These are phyloP conservation scores for Flaveria bidentis DNA, from an alignment of 129 eudicot genomes.

Conservation along the genomic window DNA sequence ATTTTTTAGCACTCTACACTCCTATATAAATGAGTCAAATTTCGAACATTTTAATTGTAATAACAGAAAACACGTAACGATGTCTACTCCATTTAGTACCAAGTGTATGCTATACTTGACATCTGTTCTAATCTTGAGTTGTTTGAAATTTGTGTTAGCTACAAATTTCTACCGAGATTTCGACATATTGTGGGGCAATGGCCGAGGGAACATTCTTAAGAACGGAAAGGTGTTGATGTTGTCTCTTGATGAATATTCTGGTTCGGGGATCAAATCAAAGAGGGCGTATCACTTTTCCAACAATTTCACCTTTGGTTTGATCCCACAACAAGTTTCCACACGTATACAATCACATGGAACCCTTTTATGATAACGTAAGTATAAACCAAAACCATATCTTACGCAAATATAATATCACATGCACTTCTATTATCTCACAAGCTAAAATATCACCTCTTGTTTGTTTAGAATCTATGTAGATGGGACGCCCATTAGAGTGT, in stretches of 20 bases:
- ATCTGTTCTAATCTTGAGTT: conserved; percentile 17
- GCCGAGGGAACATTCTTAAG: conserved; percentile 23
- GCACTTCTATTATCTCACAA: background rate
- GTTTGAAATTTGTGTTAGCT: conserved; percentile 19
- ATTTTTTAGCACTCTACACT: conserved; percentile 25
- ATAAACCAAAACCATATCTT: background rate
- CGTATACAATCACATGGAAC: conserved; percentile 37
- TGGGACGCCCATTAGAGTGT: conserved; percentile 49
- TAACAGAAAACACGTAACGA: conserved; percentile 18
- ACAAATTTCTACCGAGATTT: conserved; percentile 31
- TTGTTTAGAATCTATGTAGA: conserved; percentile 42
- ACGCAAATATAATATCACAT: background rate
- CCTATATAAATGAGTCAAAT: conserved; percentile 33
- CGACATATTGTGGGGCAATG: conserved; percentile 34
- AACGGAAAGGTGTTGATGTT: conserved; percentile 33
- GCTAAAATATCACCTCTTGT: background rate
- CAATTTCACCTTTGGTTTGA: conserved; percentile 44
- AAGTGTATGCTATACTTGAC: background rate
- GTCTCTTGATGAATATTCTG: conserved; percentile 36
- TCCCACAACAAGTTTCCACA: conserved; percentile 35
- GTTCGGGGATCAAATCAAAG: conserved; percentile 30
- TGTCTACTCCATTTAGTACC: conserved; percentile 22
- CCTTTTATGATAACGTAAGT: conserved; percentile 34
- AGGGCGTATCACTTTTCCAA: conserved; percentile 27
- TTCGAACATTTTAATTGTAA: conserved; percentile 17